Evolutionary conservation across 371 early-diverging fungal species (phyloP), one percentile per base, ranked within the genome.

Genomic region (Mortierella sp.): DNA sequence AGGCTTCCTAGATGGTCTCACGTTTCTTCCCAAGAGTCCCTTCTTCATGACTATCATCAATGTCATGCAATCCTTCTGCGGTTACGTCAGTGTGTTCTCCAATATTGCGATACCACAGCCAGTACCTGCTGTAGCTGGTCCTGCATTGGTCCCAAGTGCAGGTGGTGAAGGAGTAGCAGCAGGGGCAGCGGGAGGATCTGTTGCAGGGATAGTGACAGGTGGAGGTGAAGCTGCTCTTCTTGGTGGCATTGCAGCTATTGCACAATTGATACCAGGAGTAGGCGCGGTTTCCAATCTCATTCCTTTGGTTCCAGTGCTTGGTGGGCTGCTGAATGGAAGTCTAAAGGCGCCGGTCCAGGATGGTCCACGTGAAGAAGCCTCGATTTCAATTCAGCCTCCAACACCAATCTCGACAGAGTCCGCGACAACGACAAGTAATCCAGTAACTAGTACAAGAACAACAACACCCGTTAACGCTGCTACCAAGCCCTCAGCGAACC

Each of bases 1-100:
- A 4, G 56, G 37, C 19, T 1, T 56, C n/a, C 29, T 54, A 12
- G 62, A 53, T 25, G 29, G 50, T 16, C 2, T 63, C 19, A 31
- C 50, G 2, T 31, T 24, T 44, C 37, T 49, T 27, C 29, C 34
- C 51, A 29, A 50, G n/a, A 14, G 10, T 3, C 34, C 29, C 13
- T n/a, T 21, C 41, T 47, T 43, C 31, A 51, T 24, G 25, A 21
- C 21, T 41, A 39, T 40, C 43, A 21, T 49, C 50, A 25, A 28
- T 28, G 50, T 16, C 50, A 28, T 28, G 50, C 50, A 49, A 25
- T 10, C 29, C 29, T 10, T 49, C 50, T 49, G 50, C 28, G 29
- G 27, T 19, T 7, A 12, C 19, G 8, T 47, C 6, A 3, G 48
- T 24, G 12, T 5, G 5, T 5, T 44, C 48, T 13, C 25, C 16